phyloP scores from a whole-genome alignment of 2,329 filamentous ascomycete species.

The Phaeosphaeria sp. region DNA sequence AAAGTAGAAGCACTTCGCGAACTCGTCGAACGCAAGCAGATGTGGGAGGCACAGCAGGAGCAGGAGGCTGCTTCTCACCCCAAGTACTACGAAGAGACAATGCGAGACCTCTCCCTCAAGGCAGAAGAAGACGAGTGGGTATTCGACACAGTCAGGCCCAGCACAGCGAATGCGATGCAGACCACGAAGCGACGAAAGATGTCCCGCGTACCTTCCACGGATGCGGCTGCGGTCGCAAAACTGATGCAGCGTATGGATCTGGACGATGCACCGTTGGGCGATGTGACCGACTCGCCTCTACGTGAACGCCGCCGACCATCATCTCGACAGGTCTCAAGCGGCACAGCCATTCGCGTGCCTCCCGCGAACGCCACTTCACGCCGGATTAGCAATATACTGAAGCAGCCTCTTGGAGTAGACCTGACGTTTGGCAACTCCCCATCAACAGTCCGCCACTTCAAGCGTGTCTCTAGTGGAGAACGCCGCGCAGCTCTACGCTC shows the following conservation, averaged over 20 bases:
- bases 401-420: conserved; percentile 84
- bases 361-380: conserved; percentile 53
- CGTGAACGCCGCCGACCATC: conserved; percentile 36
- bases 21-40: conserved; percentile 80
- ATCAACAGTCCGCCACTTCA: conserved; percentile 90
- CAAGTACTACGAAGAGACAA: conserved; percentile 92
- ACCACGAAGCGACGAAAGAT: conserved; percentile 59
- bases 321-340: conserved; percentile 47
- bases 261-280: conserved; percentile 52
- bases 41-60: conserved; percentile 77
- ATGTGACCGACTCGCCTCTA: conserved; percentile 45
- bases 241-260: conserved; percentile 54
- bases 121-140: conserved; percentile 87
- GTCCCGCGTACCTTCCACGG: conserved; percentile 53
- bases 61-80: conserved; percentile 64
- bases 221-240: conserved; percentile 40
- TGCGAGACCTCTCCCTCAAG: conserved; percentile 73
- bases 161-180: conserved; percentile 64
- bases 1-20: conserved; percentile 89
- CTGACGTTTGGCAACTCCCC: conserved; percentile 93
- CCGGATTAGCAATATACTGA: conserved; percentile 54
- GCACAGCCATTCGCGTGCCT: conserved; percentile 46
- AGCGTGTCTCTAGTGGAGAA: conserved; percentile 76
- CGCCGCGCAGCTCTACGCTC: conserved; percentile 40
- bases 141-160: conserved; percentile 86